Conservation (phyloP, 345 rosid species). For the Eucalyptus regnans region DNA sequence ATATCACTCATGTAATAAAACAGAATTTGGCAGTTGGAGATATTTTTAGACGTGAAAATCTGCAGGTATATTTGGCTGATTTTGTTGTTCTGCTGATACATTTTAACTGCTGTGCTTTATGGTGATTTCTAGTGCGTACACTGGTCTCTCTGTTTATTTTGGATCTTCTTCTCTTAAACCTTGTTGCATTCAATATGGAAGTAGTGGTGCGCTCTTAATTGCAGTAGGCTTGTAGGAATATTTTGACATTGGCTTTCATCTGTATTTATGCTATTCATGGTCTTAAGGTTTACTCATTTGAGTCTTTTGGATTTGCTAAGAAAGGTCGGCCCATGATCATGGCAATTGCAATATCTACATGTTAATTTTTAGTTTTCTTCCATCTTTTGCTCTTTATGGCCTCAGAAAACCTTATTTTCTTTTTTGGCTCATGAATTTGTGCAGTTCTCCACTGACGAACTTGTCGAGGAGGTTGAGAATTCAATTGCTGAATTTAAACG, state of each 20-base stretch:
- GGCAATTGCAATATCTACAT: background rate
- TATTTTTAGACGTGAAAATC: conserved; percentile 66
- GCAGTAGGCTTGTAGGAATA: background rate
- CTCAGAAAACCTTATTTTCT: background rate
- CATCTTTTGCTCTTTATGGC: background rate
- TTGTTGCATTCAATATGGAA: background rate
- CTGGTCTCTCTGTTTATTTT: background rate
- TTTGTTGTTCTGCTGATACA: background rate
- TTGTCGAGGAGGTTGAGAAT: conserved; percentile 68
- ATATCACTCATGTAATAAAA: conserved; percentile 46
- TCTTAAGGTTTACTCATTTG: background rate
- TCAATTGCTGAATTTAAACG: conserved; percentile 68
- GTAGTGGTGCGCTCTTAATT: background rate
- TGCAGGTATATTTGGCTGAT: conserved; percentile 28
- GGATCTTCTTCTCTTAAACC: background rate
- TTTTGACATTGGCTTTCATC: background rate
- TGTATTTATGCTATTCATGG: background rate
- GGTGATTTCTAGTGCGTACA: background rate
- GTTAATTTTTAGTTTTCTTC: background rate
- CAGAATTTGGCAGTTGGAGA: conserved; percentile 75
- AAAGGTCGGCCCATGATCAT: background rate
- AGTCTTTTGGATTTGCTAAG: background rate
- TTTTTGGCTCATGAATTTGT: background rate
- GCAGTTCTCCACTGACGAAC: conserved; percentile 75
- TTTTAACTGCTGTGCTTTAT: background rate